phyloP scores from a whole-genome alignment of 306 rosid genomes.

The Sechiopsis laciniata region DNA sequence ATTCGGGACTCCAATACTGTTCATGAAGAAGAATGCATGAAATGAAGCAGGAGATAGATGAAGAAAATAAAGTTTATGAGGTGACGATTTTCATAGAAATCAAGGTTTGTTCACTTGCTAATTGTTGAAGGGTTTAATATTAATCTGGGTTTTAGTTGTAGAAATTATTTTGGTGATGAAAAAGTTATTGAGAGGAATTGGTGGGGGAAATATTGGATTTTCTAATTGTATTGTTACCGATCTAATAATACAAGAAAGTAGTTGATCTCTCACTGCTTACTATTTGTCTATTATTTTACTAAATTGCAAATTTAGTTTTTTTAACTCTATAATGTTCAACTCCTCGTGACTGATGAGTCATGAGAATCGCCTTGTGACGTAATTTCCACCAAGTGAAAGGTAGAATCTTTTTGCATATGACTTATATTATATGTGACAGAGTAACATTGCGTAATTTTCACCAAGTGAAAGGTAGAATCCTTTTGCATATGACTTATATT shows the following conservation, averaged over 20 bases:
- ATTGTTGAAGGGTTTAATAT: not conserved
- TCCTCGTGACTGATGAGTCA: too few species aligned
- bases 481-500: too few species aligned
- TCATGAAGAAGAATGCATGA: slow-evolving; percentile 4
- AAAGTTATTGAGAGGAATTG: not conserved
- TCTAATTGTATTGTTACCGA: slow-evolving; percentile 12
- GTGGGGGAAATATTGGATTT: slow-evolving; percentile 17
- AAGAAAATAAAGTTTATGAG: not conserved
- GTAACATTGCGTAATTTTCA: too few species aligned
- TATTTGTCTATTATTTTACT: not conserved
- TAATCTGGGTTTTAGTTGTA: slow-evolving; percentile 1
- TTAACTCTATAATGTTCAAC: not conserved
- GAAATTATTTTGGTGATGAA: slow-evolving; percentile 14
- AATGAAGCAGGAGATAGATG: not conserved
- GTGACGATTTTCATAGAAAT: slow-evolving; percentile 6
- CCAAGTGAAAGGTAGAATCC: too few species aligned
- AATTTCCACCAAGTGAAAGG: too few species aligned
- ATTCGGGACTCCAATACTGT: not conserved
- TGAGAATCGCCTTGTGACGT: too few species aligned
- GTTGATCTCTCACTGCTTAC: slow-evolving; percentile 1
- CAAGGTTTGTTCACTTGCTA: slow-evolving; percentile 16
- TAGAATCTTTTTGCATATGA: too few species aligned
- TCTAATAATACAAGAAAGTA: slow-evolving; percentile 15
- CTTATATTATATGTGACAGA: too few species aligned
- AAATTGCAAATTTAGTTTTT: not conserved